Evolutionary conservation across 192 early-diverging fungal genomes (phyloP), one percentile per base, ranked within the genome.

Genomic region (Radiomyces spectabilis): DNA sequence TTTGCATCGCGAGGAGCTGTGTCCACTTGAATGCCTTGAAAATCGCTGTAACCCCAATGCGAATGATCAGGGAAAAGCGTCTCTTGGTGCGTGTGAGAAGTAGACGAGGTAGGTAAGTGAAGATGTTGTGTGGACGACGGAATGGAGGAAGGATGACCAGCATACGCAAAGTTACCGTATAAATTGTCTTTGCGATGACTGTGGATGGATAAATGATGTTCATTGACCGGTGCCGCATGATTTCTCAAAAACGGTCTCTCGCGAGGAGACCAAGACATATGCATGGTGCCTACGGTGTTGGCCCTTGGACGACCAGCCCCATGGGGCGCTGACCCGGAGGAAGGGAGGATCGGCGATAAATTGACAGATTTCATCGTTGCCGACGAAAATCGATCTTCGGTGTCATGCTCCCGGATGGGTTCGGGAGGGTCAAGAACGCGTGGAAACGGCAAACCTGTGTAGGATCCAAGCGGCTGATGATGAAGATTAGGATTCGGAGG

Each of bases 231-330:
- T 24, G 5, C 18, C 24, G 42, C 15, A 19, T 5, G 42, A 43
- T n/a, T n/a, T n/a, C n/a, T n/a, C n/a, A n/a, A n/a, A n/a, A n/a
- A n/a, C n/a, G n/a, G n/a, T n/a, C n/a, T n/a, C n/a, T n/a, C n/a
- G n/a, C n/a, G n/a, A n/a, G n/a, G n/a, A n/a, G n/a, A n/a, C n/a
- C n/a, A n/a, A 45, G 68, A 59, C 21, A 61, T 45, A 31, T 69
- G 66, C 31, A 68, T 51, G 18, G 63, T 68, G 21, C 71, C 71
- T 26, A 73, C 57, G 27, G 71, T 73, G 33, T 64, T 73, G 29
- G 71, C 66, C n/a, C 71, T 57, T 18, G 71, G 71, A 15, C 71
- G 55, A 26, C 38, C 48, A 34, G 39, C 22, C 16, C 10, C 31
- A 53, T 32, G 46, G 51, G 34, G 15, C 21, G 51, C 13, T 48